A percentile compares a stretch with the other conserved stretches of the same genome.
Evolutionary conservation across 352 stramenopile genomes (phyloP).

Genomic region (Phytophthora litchii): DNA sequence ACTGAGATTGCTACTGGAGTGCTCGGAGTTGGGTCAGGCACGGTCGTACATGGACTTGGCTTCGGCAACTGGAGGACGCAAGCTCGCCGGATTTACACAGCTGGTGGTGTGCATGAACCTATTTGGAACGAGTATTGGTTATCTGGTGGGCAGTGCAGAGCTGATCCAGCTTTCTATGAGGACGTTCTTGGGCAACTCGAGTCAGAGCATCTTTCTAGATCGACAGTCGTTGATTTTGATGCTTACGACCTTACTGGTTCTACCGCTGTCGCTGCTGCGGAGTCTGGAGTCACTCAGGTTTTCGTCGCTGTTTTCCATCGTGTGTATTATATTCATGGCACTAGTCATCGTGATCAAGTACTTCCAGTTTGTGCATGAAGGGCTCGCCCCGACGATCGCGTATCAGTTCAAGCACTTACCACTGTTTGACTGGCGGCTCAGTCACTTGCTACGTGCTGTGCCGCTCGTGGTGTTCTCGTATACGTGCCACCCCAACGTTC

Average conservation of each 20-base stretch:
- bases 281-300: slow-evolving; percentile 86
- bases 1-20: slow-evolving; percentile 78
- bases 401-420: slow-evolving; percentile 80
- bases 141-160: slow-evolving; percentile 83
- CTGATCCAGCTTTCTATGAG: slow-evolving; percentile 70
- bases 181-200: slow-evolving; percentile 50
- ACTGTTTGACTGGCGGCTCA: slow-evolving; percentile 73
- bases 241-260: slow-evolving; percentile 64
- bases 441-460: slow-evolving; percentile 68
- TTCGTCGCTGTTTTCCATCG: slow-evolving; percentile 87
- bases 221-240: slow-evolving; percentile 74
- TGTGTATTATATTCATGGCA: slow-evolving; percentile 90
- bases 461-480: slow-evolving; percentile 89
- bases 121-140: slow-evolving; percentile 87
- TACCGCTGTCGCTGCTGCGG: slow-evolving; percentile 82
- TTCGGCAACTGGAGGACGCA: slow-evolving; percentile 59
- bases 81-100: slow-evolving; percentile 76
- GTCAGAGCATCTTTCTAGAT: slow-evolving; percentile 61
- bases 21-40: slow-evolving; percentile 70
- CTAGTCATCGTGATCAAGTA: slow-evolving; percentile 91
- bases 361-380: slow-evolving; percentile 85
- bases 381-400: slow-evolving; percentile 57
- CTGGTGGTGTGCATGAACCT: slow-evolving; percentile 85
- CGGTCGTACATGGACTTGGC: slow-evolving; percentile 89
- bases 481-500: slow-evolving; percentile 89